These are phyloP conservation scores for Cutaneotrichosporon daszewskae DNA, from an alignment of 1,284 basidiomycete species.

Conservation along the genomic window DNA sequence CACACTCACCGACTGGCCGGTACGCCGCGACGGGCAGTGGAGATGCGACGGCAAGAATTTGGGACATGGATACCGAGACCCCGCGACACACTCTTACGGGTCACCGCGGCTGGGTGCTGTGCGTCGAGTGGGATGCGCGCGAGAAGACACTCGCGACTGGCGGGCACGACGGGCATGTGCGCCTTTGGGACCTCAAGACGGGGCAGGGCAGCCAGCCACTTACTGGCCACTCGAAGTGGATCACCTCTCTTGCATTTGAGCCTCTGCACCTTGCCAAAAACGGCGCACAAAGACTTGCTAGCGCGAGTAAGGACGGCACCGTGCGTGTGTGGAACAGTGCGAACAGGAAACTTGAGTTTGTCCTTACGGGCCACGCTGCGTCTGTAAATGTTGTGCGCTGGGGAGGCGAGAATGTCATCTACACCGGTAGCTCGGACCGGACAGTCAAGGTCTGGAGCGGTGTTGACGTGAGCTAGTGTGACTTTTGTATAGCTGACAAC, in stretches of 20 bases:
- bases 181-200: slow-evolving; percentile 84
- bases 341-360: slow-evolving; percentile 69
- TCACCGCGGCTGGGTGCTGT: slow-evolving; percentile 92
- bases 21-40: slow-evolving; percentile 91
- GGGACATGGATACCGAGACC: slow-evolving; percentile 90
- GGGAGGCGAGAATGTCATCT: slow-evolving; percentile 86
- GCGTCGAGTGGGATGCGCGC: slow-evolving; percentile 92
- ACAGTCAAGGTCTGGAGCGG: slow-evolving; percentile 93
- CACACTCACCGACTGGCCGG: slow-evolving; percentile 88
- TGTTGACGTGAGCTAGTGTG: slow-evolving; percentile 57
- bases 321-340: slow-evolving; percentile 86
- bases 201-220: slow-evolving; percentile 80
- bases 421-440: slow-evolving; percentile 89
- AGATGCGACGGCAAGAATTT: slow-evolving; percentile 85
- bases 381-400: slow-evolving; percentile 93
- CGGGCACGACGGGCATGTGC: slow-evolving; percentile 79
- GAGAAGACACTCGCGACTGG: slow-evolving; percentile 88
- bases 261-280: slow-evolving; percentile 76
- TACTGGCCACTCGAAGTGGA: slow-evolving; percentile 93
- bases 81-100: slow-evolving; percentile 83
- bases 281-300: slow-evolving; percentile 76
- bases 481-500: slow-evolving; percentile 1
- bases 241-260: slow-evolving; percentile 94
- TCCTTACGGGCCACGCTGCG: slow-evolving; percentile 87
- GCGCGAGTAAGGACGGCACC: slow-evolving; percentile 92